Evolutionary conservation across 2,329 filamentous ascomycete genomes (phyloP).

Genomic region (Gaeumannomyces sp.): DNA sequence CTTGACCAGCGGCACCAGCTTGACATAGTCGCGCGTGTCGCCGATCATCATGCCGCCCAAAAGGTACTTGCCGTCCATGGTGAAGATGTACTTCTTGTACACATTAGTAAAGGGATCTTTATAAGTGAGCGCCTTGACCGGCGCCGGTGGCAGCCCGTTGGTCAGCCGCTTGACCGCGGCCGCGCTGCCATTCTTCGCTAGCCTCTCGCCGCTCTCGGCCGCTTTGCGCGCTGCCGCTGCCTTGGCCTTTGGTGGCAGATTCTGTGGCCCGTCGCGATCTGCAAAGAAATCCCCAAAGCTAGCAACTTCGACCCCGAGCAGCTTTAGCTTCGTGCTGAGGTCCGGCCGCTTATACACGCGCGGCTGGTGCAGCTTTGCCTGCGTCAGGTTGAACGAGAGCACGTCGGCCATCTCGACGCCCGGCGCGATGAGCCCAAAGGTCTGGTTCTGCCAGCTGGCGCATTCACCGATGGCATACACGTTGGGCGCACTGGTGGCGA

Average conservation of each 20-base stretch:
- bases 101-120: slow-evolving; percentile 82
- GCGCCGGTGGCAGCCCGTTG: slow-evolving; percentile 47
- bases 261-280: slow-evolving; percentile 73
- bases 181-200: slow-evolving; percentile 28
- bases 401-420: slow-evolving; percentile 92
- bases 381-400: slow-evolving; percentile 83
- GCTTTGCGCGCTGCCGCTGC: slow-evolving; percentile 33
- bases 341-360: slow-evolving; percentile 75
- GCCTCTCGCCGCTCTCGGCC: slow-evolving; percentile 20
- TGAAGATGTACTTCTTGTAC: slow-evolving; percentile 94
- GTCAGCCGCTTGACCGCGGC: slow-evolving; percentile 40
- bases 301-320: slow-evolving; percentile 84
- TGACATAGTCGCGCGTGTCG: slow-evolving; percentile 85
- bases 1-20: slow-evolving; percentile 81
- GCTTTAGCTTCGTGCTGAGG: slow-evolving; percentile 84
- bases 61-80: slow-evolving; percentile 80
- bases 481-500: slow-evolving; percentile 64
- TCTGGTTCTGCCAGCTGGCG: slow-evolving; percentile 81
- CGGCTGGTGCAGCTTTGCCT: slow-evolving; percentile 65
- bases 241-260: slow-evolving; percentile 53
- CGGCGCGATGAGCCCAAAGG: slow-evolving; percentile 82
- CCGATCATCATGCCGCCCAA: slow-evolving; percentile 98
- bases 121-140: slow-evolving; percentile 80
- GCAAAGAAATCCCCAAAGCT: slow-evolving; percentile 94
- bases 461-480: slow-evolving; percentile 90